A percentile compares a stretch with the other conserved stretches of the same genome.
Evolutionary conservation across 805 yeast species (phyloP).

Genomic region (Candida piceae): DNA sequence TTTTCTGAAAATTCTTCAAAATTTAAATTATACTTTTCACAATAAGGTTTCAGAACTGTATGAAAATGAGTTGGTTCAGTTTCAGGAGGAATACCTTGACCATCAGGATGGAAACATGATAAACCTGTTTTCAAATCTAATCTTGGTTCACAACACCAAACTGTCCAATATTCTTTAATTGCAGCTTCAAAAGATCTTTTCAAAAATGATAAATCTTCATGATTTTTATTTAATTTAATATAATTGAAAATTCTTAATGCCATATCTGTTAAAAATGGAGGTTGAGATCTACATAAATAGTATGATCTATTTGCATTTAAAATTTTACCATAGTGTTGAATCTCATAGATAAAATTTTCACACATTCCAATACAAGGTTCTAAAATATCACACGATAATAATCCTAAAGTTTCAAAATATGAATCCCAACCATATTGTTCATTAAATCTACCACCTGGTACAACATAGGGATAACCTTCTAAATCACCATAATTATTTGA

Average conservation of each 20-base stretch:
- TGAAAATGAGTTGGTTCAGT: conserved; percentile 88
- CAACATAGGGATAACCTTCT: conserved; percentile 78
- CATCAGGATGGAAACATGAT: conserved; percentile 87
- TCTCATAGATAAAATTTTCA: conserved; percentile 86
- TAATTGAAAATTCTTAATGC: conserved; percentile 62
- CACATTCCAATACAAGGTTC: conserved; percentile 86
- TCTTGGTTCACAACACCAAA: conserved; percentile 78
- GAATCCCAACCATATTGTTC: conserved; percentile 99
- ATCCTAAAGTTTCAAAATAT: conserved; percentile 83
- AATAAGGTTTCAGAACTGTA: conserved; percentile 62
- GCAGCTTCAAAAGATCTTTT: conserved; percentile 68
- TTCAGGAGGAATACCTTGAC: conserved; percentile 94
- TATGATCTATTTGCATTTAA: conserved; percentile 92
- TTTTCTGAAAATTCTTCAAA: conserved; percentile 60
- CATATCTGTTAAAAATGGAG: conserved; percentile 96
- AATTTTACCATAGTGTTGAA: conserved; percentile 84
- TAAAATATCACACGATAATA: conserved; percentile 58
- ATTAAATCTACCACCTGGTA: conserved; percentile 96
- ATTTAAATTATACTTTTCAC: conserved; percentile 51
- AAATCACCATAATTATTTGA: conserved; percentile 27
- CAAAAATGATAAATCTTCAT: conserved; percentile 56
- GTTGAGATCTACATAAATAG: conserved; percentile 88
- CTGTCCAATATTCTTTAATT: conserved; percentile 74
- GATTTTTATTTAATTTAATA: conserved; percentile 34
- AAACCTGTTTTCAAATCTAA: conserved; percentile 68